Percentiles rank a stretch among this genome's conserved stretches.
Evolutionary conservation across 148 eudicot species (phyloP).

Genomic region (Rhododendron simsii): DNA sequence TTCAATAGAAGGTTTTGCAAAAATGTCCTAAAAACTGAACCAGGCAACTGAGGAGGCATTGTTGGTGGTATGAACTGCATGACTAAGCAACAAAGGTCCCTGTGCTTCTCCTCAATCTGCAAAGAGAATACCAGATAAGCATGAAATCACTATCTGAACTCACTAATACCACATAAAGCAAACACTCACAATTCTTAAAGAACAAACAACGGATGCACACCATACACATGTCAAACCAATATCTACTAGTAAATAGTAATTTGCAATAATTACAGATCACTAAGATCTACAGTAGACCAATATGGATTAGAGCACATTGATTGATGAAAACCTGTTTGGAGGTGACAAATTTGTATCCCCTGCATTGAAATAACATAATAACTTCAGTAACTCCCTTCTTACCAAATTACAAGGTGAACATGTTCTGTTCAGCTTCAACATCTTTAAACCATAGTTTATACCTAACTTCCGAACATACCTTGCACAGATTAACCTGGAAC

Average conservation of each 20-base stretch:
- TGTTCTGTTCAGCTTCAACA: background rate
- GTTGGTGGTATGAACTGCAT: slow-evolving; percentile 83
- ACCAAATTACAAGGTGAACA: background rate
- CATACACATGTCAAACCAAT: background rate
- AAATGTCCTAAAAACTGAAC: slow-evolving; percentile 79
- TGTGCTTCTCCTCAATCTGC: slow-evolving; percentile 97
- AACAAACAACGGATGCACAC: background rate
- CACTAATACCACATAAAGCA: background rate
- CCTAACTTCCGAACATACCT: background rate
- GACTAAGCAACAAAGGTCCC: slow-evolving; percentile 82
- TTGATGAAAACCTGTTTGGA: background rate
- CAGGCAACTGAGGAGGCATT: slow-evolving; percentile 80
- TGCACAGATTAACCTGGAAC: background rate
- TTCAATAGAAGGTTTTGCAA: slow-evolving; percentile 72
- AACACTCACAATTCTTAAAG: background rate
- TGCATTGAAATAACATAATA: background rate
- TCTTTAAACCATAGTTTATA: background rate
- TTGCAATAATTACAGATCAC: background rate
- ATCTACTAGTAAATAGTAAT: background rate
- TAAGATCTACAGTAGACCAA: background rate
- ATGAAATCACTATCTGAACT: background rate
- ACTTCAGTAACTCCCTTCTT: background rate
- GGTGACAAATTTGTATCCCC: background rate
- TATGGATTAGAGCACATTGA: background rate
- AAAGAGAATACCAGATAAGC: slow-evolving; percentile 3